Percentiles rank a stretch among this genome's conserved stretches.
Conservation (phyloP, 1,284 basidiomycete genomes). For the Apiotrichum sp. region DNA sequence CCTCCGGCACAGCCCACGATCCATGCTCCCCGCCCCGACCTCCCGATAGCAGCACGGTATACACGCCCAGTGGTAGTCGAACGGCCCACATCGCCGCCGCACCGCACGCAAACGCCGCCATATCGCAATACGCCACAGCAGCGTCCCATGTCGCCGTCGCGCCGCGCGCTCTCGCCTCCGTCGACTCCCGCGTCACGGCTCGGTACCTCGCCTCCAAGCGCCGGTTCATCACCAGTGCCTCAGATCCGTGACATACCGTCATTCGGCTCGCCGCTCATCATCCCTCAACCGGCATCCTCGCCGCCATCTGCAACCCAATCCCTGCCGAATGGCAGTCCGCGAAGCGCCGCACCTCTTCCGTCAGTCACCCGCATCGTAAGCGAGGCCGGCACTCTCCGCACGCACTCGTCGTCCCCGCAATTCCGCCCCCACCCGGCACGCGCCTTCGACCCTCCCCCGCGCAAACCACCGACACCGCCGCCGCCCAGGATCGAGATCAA, state of each 20-base stretch:
- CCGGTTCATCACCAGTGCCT: background rate
- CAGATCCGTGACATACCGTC: background rate
- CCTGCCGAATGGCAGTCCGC: background rate
- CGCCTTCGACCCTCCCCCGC: constrained; percentile 41
- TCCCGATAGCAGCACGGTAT: background rate
- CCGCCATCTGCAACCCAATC: background rate
- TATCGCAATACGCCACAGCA: background rate
- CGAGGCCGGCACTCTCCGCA: constrained; percentile 5
- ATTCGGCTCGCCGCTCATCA: background rate
- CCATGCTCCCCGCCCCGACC: background rate
- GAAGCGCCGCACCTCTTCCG: background rate
- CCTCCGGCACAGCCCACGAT: no score
- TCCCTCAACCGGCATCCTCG: background rate
- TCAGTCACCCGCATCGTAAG: constrained; percentile 1
- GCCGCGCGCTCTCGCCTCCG: background rate
- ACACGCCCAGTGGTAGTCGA: background rate
- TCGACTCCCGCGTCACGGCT: no score
- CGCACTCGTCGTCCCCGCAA: constrained; percentile 10
- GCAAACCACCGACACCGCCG: background rate
- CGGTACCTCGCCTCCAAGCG: no score
- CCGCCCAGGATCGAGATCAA: constrained; percentile 13
- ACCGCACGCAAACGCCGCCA: background rate
- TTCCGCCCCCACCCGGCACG: constrained; percentile 43
- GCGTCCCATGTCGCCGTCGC: background rate
- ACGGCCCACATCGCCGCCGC: no score